Evolutionary conservation across 225 moss, liverwort and hornwort genomes (phyloP).

Genomic region (Bryoerythrophyllum caledonicum): DNA sequence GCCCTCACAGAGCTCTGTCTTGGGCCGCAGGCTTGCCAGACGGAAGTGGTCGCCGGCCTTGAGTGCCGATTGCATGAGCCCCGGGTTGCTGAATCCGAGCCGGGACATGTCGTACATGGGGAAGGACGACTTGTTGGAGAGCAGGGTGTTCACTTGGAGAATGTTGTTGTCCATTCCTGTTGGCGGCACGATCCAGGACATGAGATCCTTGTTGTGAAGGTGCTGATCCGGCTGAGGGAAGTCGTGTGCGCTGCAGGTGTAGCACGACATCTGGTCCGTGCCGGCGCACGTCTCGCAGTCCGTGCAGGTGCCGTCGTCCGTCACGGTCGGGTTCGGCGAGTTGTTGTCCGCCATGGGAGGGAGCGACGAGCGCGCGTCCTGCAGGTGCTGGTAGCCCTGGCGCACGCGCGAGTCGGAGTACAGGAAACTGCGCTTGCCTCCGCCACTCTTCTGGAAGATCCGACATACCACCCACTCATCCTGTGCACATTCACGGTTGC

Average conservation of each 20-base stretch:
- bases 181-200: slow-evolving; percentile 42
- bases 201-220: slow-evolving; percentile 28
- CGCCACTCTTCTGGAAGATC: slow-evolving; percentile 38
- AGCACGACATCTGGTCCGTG: slow-evolving; percentile 50
- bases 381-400: slow-evolving; percentile 22
- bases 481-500: slow-evolving; percentile 17
- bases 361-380: slow-evolving; percentile 31
- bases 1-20: slow-evolving; percentile 38
- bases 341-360: slow-evolving; percentile 37
- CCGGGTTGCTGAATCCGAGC: slow-evolving; percentile 25
- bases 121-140: slow-evolving; percentile 28
- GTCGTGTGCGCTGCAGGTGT: slow-evolving; percentile 32
- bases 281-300: slow-evolving; percentile 55
- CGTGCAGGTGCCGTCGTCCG: slow-evolving; percentile 44
- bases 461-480: slow-evolving; percentile 51
- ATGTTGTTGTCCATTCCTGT: slow-evolving; percentile 29
- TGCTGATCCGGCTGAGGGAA: slow-evolving; percentile 5
- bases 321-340: slow-evolving; percentile 51
- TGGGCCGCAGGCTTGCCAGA: slow-evolving; percentile 39
- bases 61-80: slow-evolving; percentile 23
- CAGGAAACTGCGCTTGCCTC: slow-evolving; percentile 33
- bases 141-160: slow-evolving; percentile 21
- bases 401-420: slow-evolving; percentile 29
- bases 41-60: slow-evolving; percentile 29
- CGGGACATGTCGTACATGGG: slow-evolving; percentile 23